Evolutionary conservation across 805 yeast species (phyloP).

Genomic region (Starmera quercuum): DNA sequence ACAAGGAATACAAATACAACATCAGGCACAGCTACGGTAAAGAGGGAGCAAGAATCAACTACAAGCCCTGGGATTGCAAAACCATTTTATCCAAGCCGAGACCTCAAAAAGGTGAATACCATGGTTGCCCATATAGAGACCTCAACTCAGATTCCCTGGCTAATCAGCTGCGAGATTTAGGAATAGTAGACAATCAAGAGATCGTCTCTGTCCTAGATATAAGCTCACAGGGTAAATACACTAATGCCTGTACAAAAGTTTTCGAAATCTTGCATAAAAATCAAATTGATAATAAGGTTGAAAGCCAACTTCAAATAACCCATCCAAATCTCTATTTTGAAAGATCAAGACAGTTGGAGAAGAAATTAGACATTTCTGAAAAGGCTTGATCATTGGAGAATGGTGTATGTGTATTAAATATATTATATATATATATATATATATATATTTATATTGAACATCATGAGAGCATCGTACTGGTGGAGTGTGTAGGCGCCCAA

Average conservation of each 20-base stretch:
- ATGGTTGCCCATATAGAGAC: constrained; percentile 92
- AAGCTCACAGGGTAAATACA: constrained; percentile 62
- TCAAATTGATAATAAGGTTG: constrained; percentile 30
- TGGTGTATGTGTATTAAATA: background rate
- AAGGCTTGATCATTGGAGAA: background rate
- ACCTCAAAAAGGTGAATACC: constrained; percentile 62
- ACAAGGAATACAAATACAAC: constrained; percentile 83
- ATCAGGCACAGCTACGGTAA: constrained; percentile 86
- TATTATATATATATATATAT: background rate
- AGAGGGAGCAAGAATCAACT: constrained; percentile 83
- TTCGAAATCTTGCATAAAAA: constrained; percentile 64
- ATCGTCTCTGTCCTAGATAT: constrained; percentile 59
- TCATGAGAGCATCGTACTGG: background rate
- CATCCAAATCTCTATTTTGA: constrained; percentile 90
- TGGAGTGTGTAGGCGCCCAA: background rate
- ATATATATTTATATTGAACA: background rate
- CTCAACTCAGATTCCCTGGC: constrained; percentile 57
- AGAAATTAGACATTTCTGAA: constrained; percentile 12
- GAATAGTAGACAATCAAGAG: constrained; percentile 48
- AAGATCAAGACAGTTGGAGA: constrained; percentile 55
- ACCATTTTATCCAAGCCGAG: constrained; percentile 66
- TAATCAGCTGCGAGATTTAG: constrained; percentile 51
- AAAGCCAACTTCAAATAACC: constrained; percentile 55
- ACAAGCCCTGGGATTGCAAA: constrained; percentile 80
- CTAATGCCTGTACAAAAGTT: constrained; percentile 84